Base-by-base conservation (phyloP, 352 stramenopile species). In the Aphanomyces cochlioides region DNA sequence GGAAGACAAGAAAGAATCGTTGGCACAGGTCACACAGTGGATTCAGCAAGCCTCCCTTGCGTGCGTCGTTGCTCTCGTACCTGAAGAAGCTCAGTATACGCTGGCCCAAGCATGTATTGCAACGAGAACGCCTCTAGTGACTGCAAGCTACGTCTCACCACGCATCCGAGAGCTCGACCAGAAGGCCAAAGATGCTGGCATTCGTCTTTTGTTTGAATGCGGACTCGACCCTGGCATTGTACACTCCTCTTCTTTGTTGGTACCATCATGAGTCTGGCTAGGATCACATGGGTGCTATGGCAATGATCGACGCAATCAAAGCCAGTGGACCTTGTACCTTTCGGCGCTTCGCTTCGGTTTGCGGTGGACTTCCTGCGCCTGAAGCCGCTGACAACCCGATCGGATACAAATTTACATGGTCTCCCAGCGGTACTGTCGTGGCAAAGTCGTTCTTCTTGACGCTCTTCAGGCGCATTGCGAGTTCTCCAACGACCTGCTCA, bases 341-440 rank as follows among this genome's bases (percentile, higher is more conserved):
- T n/a, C 74, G 72, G 4, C 77, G 67, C 43, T 96, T 97, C 68
- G 82, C 78, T 13, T 96, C 88, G 56, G 78, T 96, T 10, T 97
- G 89, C 69, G 91, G 91, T 37, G 91, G 91, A 10, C 76, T 97
- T 12, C 88, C 88, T 13, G 83, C 89, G 34, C 90, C 91, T 12
- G 87, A 95, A 67, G 87, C 85, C 3, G 87, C 87, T 19, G 85
- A 96, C 72, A 97, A 97, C 68, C 88, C 88, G n/a, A 79, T 97
- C 59, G 82, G 87, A 67, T 97, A 97, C 74, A 97, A 97, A 74
- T 97, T 97, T 69, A 96, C 85, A 53, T 97, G 91, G 91, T 92
- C 80, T 66, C 91, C 91, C n/a, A 76, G 82, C 7, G 90, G 89
- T 45, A 83, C 90, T 5, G 69, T 93, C 10, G 74, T 47, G 47